Evolutionary conservation across 2,329 filamentous ascomycete genomes (phyloP).

Genomic region (Volutella citrinella): DNA sequence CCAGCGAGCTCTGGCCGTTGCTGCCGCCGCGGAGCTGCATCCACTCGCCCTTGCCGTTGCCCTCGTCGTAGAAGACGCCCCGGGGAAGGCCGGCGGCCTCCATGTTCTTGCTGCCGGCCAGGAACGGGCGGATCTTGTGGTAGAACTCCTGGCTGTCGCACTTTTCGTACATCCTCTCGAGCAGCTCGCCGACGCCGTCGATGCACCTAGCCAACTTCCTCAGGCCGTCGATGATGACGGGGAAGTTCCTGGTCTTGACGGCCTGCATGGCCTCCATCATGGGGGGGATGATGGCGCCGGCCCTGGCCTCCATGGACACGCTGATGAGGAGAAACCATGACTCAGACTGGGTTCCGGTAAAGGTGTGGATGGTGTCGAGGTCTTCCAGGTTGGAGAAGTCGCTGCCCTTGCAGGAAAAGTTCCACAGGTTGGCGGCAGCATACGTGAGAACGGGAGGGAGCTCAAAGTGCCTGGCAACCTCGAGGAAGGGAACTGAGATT

Average conservation of each 20-base stretch:
- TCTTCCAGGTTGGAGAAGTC: conserved; percentile 66
- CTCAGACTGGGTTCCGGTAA: conserved; percentile 85
- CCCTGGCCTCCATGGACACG: conserved; percentile 83
- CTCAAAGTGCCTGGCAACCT: conserved; percentile 69
- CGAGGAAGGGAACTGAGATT: conserved; percentile 73
- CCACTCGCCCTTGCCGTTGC: conserved; percentile 63
- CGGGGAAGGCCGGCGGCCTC: conserved; percentile 74
- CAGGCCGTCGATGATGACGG: conserved; percentile 60
- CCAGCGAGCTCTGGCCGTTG: conserved; percentile 88
- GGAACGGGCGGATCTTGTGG: conserved; percentile 79
- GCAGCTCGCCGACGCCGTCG: conserved; percentile 61
- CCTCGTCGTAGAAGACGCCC: conserved; percentile 82
- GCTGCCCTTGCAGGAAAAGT: conserved; percentile 60
- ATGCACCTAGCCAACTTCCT: conserved; percentile 64
- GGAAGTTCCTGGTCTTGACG: conserved; percentile 58
- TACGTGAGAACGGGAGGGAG: conserved; percentile 90
- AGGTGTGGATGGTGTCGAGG: conserved; percentile 71
- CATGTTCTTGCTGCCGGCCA: conserved; percentile 95
- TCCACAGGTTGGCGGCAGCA: conserved; percentile 84
- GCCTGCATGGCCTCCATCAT: conserved; percentile 77
- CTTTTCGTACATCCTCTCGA: conserved; percentile 84
- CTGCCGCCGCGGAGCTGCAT: conserved; percentile 82
- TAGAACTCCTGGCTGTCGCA: conserved; percentile 89
- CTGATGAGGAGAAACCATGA: conserved; percentile 94
- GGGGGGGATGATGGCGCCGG: conserved; percentile 68